Percentiles rank a stretch among this genome's conserved stretches.
These are phyloP conservation scores for Anthracocystis panici-leucophaei DNA, from an alignment of 1,284 basidiomycete genomes.

Conservation along the genomic window DNA sequence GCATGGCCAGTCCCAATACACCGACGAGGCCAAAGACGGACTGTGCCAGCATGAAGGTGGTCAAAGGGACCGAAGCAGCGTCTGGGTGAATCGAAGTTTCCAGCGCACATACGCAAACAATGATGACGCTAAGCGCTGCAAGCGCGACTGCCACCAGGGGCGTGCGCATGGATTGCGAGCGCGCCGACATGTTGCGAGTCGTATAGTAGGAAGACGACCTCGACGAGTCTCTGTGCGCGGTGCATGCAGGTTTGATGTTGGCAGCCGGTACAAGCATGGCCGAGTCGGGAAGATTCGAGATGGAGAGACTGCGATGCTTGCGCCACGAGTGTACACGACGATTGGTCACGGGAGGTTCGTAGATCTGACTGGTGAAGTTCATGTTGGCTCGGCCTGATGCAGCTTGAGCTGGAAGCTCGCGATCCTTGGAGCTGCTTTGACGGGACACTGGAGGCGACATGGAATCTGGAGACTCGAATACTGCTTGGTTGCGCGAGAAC, in stretches of 20 bases:
- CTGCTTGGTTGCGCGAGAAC: conserved; percentile 7
- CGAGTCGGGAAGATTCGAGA: conserved; percentile 24
- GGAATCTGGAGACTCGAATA: conserved; percentile 25
- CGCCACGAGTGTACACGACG: conserved; percentile 38
- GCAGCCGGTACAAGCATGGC: background rate
- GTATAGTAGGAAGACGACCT: background rate
- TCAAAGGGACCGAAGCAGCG: conserved; percentile 47
- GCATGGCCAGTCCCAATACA: conserved; percentile 34
- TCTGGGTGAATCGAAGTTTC: conserved; percentile 50
- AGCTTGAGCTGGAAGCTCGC: background rate
- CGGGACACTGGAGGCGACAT: conserved; percentile 27
- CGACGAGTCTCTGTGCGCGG: conserved; percentile 4
- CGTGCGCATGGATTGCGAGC: conserved; percentile 17
- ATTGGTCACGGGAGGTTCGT: conserved; percentile 27
- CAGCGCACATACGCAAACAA: conserved; percentile 43
- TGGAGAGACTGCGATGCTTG: conserved; percentile 40
- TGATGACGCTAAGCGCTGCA: conserved; percentile 34
- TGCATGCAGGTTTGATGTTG: background rate
- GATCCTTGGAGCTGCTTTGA: conserved; percentile 40
- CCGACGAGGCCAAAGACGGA: conserved; percentile 45
- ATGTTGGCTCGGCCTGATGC: conserved; percentile 3
- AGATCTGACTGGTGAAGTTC: conserved; percentile 32
- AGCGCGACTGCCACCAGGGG: conserved; percentile 45
- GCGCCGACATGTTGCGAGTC: conserved; percentile 9
- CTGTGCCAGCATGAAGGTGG: conserved; percentile 54